A percentile compares a stretch with the other conserved stretches of the same genome.
Conservation (phyloP, 768 basidiomycete species). For the Lyophyllum shimeji region DNA sequence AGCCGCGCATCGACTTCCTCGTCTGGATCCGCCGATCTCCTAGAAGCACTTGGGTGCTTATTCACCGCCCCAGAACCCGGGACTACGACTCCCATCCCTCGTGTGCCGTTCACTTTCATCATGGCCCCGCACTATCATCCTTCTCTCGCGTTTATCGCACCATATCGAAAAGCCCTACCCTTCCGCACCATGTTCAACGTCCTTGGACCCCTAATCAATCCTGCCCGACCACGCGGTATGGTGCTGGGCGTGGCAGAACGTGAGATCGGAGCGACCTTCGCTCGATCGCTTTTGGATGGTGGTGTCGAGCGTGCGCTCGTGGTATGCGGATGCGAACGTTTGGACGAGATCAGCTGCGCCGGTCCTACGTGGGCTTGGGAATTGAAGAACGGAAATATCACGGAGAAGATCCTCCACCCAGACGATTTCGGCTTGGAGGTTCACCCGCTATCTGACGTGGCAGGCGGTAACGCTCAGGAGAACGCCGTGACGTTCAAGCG, state of each 20-base stretch:
- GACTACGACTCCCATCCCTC: conserved; percentile 56
- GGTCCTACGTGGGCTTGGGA: conserved; percentile 88
- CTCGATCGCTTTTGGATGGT: conserved; percentile 65
- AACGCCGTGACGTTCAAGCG: conserved; percentile 75
- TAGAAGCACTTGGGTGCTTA: conserved; percentile 78
- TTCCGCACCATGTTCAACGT: conserved; percentile 98
- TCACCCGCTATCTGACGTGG: conserved; percentile 71
- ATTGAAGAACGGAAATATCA: conserved; percentile 67
- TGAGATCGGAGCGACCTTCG: conserved; percentile 81
- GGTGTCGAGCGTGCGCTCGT: conserved; percentile 86
- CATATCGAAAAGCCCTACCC: conserved; percentile 81
- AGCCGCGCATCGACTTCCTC: conserved; percentile 89
- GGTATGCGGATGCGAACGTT: conserved; percentile 87
- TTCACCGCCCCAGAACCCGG: conserved; percentile 66
- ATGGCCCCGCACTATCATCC: conserved; percentile 95
- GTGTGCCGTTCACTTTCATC: conserved; percentile 87
- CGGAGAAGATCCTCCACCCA: conserved; percentile 61
- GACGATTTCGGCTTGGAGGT: conserved; percentile 73
- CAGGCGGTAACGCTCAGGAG: conserved; percentile 70
- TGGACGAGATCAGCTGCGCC: conserved; percentile 96
- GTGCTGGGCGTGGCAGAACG: conserved; percentile 86
- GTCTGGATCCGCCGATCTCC: conserved; percentile 91
- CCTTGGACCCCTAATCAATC: conserved; percentile 92
- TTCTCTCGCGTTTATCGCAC: conserved; percentile 74
- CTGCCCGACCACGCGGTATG: conserved; percentile 83